These are phyloP conservation scores for Filobasidium floriforme DNA, from an alignment of 768 basidiomycete species.

Conservation along the genomic window DNA sequence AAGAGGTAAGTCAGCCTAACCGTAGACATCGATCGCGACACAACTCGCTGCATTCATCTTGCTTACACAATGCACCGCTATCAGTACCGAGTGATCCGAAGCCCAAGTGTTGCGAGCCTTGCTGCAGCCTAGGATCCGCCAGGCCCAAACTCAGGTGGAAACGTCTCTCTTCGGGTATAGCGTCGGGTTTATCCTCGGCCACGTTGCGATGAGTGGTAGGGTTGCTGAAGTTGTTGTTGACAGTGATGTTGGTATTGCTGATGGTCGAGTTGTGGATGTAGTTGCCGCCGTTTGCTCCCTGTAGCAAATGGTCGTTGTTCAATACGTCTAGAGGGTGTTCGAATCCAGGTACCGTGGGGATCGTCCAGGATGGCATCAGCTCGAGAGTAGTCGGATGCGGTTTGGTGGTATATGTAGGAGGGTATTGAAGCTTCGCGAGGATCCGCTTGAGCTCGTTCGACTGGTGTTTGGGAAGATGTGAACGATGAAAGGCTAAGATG, in stretches of 20 bases:
- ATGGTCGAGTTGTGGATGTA: too few relatives aligned
- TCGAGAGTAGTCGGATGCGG: not conserved
- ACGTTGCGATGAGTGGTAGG: not conserved
- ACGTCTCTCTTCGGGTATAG: not conserved
- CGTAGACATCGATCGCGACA: not conserved
- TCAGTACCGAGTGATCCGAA: not conserved
- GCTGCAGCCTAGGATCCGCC: constrained; percentile 5
- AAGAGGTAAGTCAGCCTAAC: not conserved
- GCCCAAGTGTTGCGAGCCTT: not conserved
- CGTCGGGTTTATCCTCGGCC: too few relatives aligned
- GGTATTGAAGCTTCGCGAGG: too few relatives aligned
- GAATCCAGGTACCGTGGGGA: not conserved
- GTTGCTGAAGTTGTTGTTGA: not conserved
- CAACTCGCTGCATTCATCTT: not conserved
- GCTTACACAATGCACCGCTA: not conserved
- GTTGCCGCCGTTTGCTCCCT: too few relatives aligned
- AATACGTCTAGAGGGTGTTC: not conserved
- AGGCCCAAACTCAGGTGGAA: not conserved
- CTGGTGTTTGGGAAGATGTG: too few relatives aligned
- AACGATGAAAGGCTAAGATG: too few relatives aligned
- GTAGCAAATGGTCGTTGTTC: not conserved
- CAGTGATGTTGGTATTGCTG: too few relatives aligned
- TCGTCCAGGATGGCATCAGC: constrained; percentile 1
- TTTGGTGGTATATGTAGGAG: too few relatives aligned
- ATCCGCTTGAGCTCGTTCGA: too few relatives aligned